Evolutionary conservation across 75 land plant genomes (phyloP).

Genomic region (Chamaecyparis obtusa): DNA sequence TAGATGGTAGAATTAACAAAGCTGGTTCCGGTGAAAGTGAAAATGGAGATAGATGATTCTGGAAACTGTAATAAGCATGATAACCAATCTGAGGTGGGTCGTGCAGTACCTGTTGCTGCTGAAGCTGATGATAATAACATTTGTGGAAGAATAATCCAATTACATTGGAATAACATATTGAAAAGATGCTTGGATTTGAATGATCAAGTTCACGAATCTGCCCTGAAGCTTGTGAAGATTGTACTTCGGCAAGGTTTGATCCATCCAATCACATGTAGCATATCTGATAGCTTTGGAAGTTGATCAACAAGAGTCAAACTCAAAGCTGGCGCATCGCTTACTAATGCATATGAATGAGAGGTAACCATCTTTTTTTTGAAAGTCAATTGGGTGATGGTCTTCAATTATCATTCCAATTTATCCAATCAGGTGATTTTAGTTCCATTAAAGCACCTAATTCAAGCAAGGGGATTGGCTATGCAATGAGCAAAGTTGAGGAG

Average conservation of each 20-base stretch:
- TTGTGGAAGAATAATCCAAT: slow-evolving; percentile 95
- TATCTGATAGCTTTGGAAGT: slow-evolving; percentile 94
- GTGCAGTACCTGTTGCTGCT: slow-evolving; percentile 91
- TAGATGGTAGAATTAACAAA: too few relatives aligned
- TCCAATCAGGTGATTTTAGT: slow-evolving; percentile 52
- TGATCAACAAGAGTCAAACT: slow-evolving; percentile 82
- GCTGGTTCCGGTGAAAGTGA: too few relatives aligned
- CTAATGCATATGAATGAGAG: slow-evolving; percentile 95
- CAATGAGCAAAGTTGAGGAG: too few relatives aligned
- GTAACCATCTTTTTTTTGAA: slow-evolving; percentile 96
- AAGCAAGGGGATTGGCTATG: too few relatives aligned
- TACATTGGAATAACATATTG: slow-evolving; percentile 90
- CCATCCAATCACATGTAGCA: slow-evolving; percentile 99
- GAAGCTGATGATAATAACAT: slow-evolving; percentile 99
- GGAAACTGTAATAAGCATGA: slow-evolving; percentile 14
- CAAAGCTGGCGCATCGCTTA: slow-evolving; percentile 94
- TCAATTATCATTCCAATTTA: slow-evolving; percentile 78
- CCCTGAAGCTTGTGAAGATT: slow-evolving; percentile 96
- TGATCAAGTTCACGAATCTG: slow-evolving; percentile 80
- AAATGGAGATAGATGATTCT: slow-evolving; percentile 56
- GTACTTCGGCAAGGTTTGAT: slow-evolving; percentile 98
- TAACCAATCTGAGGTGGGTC: slow-evolving; percentile 24
- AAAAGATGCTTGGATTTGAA: slow-evolving; percentile 78
- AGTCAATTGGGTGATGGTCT: slow-evolving; percentile 98
- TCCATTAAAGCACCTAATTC: slow-evolving; percentile 23